phyloP scores from a whole-genome alignment of 2,329 filamentous ascomycete genomes.

The Ophiosphaerella korrae region DNA sequence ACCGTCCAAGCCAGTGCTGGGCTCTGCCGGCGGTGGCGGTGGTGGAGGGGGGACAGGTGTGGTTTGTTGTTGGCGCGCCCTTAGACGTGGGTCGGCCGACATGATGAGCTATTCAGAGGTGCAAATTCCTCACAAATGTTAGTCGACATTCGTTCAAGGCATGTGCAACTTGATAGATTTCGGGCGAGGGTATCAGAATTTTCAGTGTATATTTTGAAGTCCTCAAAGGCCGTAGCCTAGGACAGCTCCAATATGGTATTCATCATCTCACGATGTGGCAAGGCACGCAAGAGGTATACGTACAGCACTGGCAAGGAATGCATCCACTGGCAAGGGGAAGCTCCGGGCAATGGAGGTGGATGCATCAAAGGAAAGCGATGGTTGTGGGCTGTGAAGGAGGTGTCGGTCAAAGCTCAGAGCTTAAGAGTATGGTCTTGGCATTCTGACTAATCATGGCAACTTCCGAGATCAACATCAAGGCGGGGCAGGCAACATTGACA shows the following conservation, averaged over 20 bases:
- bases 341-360: slow-evolving; percentile 4
- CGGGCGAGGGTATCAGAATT: slow-evolving; percentile 43
- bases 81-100: slow-evolving; percentile 56
- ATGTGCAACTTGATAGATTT: slow-evolving; percentile 3
- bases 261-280: slow-evolving; percentile 55
- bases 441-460: slow-evolving; percentile 15
- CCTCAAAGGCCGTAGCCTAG: slow-evolving; percentile 57
- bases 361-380: slow-evolving; percentile 1
- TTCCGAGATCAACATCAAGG: slow-evolving; percentile 7
- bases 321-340: background rate
- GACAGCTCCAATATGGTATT: slow-evolving; percentile 79
- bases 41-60: slow-evolving; percentile 60
- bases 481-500: slow-evolving; percentile 1
- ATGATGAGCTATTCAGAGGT: slow-evolving; percentile 30
- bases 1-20: slow-evolving; percentile 40
- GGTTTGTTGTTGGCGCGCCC: slow-evolving; percentile 50
- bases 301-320: slow-evolving; percentile 10
- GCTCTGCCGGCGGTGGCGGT: slow-evolving; percentile 47
- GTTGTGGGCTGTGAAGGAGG: background rate
- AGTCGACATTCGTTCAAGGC: slow-evolving; percentile 17
- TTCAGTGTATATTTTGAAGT: slow-evolving; percentile 56
- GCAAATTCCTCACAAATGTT: slow-evolving; percentile 35
- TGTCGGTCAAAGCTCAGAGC: slow-evolving; percentile 14
- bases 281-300: slow-evolving; percentile 11
- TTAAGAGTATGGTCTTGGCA: slow-evolving; percentile 5